These are phyloP conservation scores for Albophoma yamanashiensis DNA, from an alignment of 2,329 filamentous ascomycete genomes.

Conservation along the genomic window DNA sequence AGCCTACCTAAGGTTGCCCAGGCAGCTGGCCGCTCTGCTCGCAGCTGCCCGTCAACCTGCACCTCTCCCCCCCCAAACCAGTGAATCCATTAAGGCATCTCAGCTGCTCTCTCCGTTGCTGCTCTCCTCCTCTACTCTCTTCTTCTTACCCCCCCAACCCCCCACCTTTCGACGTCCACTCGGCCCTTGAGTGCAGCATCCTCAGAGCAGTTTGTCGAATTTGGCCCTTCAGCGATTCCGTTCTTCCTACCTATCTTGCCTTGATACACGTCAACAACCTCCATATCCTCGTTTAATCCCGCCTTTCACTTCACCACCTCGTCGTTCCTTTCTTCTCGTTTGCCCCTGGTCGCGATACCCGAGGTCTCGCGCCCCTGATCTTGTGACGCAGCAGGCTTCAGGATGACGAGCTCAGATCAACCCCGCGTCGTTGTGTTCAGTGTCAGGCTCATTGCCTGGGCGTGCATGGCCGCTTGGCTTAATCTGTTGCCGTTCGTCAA, in stretches of 20 bases:
- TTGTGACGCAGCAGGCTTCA: not conserved
- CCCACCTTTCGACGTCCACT: conserved; percentile 2
- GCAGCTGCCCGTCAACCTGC: conserved; percentile 3
- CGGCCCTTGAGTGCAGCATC: conserved; percentile 1
- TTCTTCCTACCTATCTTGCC: not conserved
- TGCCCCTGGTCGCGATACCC: not conserved
- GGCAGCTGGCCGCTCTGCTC: not conserved
- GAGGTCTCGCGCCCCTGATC: not conserved
- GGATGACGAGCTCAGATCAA: conserved; percentile 8
- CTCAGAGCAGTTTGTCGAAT: not conserved
- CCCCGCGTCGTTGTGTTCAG: not conserved
- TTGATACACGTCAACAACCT: not conserved
- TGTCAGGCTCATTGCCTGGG: conserved; percentile 4
- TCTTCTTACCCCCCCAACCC: no score
- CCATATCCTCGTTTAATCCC: conserved; percentile 1
- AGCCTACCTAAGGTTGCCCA: not conserved
- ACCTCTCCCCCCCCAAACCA: not conserved
- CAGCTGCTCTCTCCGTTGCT: not conserved
- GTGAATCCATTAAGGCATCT: not conserved
- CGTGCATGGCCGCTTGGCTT: conserved; percentile 11
- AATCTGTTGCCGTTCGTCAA: conserved; percentile 9
- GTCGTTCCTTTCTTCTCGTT: conserved; percentile 2
- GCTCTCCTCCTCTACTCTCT: not conserved
- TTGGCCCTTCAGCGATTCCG: not conserved
- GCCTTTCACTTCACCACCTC: not conserved